phyloP scores from a whole-genome alignment of 306 rosid species.

The Begonia fuchsioides region DNA sequence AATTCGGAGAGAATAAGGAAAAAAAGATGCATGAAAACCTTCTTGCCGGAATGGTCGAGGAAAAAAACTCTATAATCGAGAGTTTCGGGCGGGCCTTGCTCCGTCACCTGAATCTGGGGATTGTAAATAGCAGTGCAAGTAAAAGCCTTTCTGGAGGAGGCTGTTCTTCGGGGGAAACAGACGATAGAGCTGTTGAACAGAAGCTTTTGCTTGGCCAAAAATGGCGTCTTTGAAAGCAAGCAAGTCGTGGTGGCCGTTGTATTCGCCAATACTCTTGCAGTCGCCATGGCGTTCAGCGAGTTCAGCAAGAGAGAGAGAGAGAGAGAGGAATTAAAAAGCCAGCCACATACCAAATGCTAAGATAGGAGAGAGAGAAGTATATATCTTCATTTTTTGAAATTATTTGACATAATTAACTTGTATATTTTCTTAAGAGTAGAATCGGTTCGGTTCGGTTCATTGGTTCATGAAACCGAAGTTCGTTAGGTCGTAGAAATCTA shows the following conservation, averaged over 20 bases:
- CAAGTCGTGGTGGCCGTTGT: slow-evolving; percentile 23
- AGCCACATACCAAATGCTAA: too few species aligned
- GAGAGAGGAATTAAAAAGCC: background rate
- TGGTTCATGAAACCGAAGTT: too few species aligned
- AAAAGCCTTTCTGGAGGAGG: slow-evolving; percentile 29
- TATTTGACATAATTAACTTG: too few species aligned
- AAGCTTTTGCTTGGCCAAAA: slow-evolving; percentile 15
- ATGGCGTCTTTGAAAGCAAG: slow-evolving; percentile 24
- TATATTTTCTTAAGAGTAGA: too few species aligned
- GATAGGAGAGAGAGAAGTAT: too few species aligned
- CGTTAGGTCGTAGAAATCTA: too few species aligned
- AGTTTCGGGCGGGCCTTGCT: slow-evolving; percentile 67
- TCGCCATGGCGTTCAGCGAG: slow-evolving; percentile 45
- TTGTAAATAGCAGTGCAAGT: slow-evolving; percentile 63
- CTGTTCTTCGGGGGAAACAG: slow-evolving; percentile 19
- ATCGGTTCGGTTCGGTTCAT: too few species aligned
- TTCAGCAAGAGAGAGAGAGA: slow-evolving; percentile 1
- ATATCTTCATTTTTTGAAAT: too few species aligned
- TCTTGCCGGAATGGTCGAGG: slow-evolving; percentile 51
- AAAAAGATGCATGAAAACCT: slow-evolving; percentile 18
- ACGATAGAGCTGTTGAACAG: slow-evolving; percentile 7
- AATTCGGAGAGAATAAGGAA: background rate
- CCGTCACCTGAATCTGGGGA: slow-evolving; percentile 50
- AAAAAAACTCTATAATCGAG: slow-evolving; percentile 75
- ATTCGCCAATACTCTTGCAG: slow-evolving; percentile 59